These are phyloP conservation scores for Mortierella antarctica DNA, from an alignment of 192 early-diverging fungal genomes.

Conservation along the genomic window DNA sequence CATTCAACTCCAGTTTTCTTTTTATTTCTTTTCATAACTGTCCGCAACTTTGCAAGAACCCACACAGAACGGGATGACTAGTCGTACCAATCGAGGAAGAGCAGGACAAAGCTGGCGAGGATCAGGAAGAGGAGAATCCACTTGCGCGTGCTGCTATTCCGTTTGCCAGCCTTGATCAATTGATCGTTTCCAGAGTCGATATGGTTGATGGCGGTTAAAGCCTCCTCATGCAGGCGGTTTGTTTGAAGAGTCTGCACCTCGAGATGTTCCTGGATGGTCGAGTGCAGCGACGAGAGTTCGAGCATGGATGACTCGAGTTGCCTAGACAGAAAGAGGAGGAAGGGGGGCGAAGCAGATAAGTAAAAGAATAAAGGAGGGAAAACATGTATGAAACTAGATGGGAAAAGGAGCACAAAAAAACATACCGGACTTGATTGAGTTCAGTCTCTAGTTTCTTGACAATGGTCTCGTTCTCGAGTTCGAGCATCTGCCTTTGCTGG, in stretches of 20 bases:
- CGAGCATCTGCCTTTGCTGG: constrained; percentile 71
- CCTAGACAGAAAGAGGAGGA: constrained; percentile 8
- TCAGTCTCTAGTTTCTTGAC: constrained; percentile 76
- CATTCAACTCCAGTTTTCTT: neutral
- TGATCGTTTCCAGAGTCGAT: constrained; percentile 77
- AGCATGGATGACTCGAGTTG: constrained; percentile 74
- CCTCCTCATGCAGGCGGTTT: constrained; percentile 76
- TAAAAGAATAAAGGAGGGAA: neutral
- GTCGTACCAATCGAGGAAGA: constrained; percentile 87
- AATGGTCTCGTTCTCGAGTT: constrained; percentile 75
- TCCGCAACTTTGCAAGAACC: no score
- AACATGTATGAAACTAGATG: neutral
- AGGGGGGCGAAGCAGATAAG: neutral
- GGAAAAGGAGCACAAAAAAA: neutral
- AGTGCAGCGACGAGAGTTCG: constrained; percentile 79
- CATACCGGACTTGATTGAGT: constrained; percentile 70
- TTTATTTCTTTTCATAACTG: neutral
- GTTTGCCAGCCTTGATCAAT: constrained; percentile 70
- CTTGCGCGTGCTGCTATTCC: constrained; percentile 75
- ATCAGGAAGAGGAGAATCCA: constrained; percentile 80
- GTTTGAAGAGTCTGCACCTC: constrained; percentile 78
- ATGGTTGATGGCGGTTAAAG: constrained; percentile 69
- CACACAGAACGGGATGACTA: constrained; percentile 14
- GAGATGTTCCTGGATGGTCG: constrained; percentile 76
- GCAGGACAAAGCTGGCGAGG: constrained; percentile 71